These are phyloP conservation scores for Zygosaccharomyces pseudobailii DNA, from an alignment of 1,139 yeast genomes.

Conservation along the genomic window DNA sequence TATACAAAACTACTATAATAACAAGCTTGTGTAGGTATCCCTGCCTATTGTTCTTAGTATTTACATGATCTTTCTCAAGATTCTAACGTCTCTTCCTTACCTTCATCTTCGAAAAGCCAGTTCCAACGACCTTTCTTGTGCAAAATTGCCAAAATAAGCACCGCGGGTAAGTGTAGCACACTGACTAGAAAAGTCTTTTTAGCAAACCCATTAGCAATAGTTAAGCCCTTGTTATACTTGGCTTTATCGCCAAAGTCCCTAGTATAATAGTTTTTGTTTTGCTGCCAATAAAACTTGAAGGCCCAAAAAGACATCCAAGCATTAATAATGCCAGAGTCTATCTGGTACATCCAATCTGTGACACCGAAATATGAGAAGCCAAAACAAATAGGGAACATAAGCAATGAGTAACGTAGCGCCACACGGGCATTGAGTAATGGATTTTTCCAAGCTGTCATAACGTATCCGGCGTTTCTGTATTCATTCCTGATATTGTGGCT, in stretches of 20 bases:
- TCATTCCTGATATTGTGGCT: constrained; percentile 86
- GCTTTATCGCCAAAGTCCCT: constrained; percentile 31
- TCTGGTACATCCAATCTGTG: constrained; percentile 74
- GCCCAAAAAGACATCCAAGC: constrained; percentile 83
- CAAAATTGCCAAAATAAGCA: constrained; percentile 82
- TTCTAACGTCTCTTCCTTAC: constrained; percentile 6
- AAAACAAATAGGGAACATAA: constrained; percentile 90
- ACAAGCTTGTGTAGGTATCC: constrained; percentile 3
- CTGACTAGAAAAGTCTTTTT: constrained; percentile 90
- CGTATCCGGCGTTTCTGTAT: constrained; percentile 88
- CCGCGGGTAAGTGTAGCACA: constrained; percentile 90
- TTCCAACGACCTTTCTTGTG: constrained; percentile 98
- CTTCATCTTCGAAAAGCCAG: constrained; percentile 43
- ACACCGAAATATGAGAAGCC: constrained; percentile 75
- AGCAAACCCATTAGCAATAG: constrained; percentile 61
- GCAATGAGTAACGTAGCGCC: constrained; percentile 76
- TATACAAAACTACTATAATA: background rate
- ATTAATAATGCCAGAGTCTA: constrained; percentile 78
- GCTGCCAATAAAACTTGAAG: constrained; percentile 78
- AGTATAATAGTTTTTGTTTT: constrained; percentile 49
- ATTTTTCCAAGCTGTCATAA: constrained; percentile 92
- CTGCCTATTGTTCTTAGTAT: constrained; percentile 2
- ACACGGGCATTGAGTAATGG: constrained; percentile 92
- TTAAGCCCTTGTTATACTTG: constrained; percentile 52
- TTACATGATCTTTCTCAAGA: constrained; percentile 1